Conservation (phyloP, 2,329 filamentous ascomycete species). For the Xylariales sp. region DNA sequence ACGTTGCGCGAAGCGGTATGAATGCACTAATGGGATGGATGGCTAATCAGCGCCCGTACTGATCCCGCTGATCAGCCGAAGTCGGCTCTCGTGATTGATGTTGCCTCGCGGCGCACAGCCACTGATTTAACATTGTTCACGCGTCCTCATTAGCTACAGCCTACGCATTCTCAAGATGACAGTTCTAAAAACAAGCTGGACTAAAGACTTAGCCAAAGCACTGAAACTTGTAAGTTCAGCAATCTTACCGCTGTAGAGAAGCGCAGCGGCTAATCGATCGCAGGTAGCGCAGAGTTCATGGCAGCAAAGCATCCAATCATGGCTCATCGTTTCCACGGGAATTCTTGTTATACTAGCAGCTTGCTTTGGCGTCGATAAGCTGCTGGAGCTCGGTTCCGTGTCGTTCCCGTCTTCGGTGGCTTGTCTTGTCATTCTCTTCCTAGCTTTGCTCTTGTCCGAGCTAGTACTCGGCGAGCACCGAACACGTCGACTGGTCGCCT, state of each 20-base stretch:
- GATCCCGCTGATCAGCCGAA: no score
- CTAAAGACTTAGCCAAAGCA: neutral
- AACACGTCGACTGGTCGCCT: constrained; percentile 41
- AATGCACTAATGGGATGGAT: no score
- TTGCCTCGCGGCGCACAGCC: neutral
- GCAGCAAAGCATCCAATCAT: constrained; percentile 29
- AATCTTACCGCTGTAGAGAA: neutral
- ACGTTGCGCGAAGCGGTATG: no score
- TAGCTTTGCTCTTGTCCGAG: constrained; percentile 43
- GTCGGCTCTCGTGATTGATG: no score
- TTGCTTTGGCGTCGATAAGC: constrained; percentile 39
- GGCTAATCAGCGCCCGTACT: neutral
- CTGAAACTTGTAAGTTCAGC: constrained; percentile 7
- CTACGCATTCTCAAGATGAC: neutral
- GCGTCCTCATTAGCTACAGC: neutral
- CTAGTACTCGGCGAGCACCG: constrained; percentile 40
- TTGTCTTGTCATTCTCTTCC: constrained; percentile 50
- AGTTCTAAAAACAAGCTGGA: neutral
- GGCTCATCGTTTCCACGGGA: constrained; percentile 47
- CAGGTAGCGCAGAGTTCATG: constrained; percentile 18
- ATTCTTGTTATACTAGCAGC: constrained; percentile 34
- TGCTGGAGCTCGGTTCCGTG: constrained; percentile 41
- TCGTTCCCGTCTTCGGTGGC: constrained; percentile 58
- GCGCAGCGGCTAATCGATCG: neutral
- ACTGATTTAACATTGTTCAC: neutral